Evolutionary conservation across 306 rosid genomes (phyloP), one percentile per base, ranked within the genome.

Genomic region (Vigna unguiculata): DNA sequence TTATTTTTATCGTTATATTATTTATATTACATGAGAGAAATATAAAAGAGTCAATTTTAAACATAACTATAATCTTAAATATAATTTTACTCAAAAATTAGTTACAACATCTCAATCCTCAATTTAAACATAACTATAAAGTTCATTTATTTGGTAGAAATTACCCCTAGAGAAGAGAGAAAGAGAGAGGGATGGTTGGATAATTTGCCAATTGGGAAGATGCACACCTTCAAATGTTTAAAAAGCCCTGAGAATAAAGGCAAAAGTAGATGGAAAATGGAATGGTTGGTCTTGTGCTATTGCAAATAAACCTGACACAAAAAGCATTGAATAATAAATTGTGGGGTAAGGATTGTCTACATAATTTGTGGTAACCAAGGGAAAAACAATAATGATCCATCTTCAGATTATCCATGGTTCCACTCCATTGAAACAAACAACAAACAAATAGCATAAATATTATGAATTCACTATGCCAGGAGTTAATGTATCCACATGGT

Each of bases 231-330:
- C 96, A 6, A 91, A 88, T 25, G 96, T 91, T 65, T 96, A 93
- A 86, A 93, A 93, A 72, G 98, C 96, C 75, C 92, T 87, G 30
- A 91, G 36, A 52, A 93, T 96, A 84, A 93, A 93, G 51, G 97
- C 88, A 83, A 93, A 88, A 51, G 97, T 90, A 48, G 98, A 89
- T 19, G 98, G 98, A 80, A 93, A 93, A 25, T 93, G 93, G 61
- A 93, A 91, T 20, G 97, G 98, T 48, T 91, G 96, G 81, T 93
- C 96, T 88, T 85, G 93, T 32, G 97, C 93, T 57, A 93, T 90
- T 51, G 97, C 92, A 72, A 91, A 93, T 77, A 93, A 87, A 84
- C 97, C 96, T 93, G 92, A 49, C 75, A 87, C 51, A 34, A 21
- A 47, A 19, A 19, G 55, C 55, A 71, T 61, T 62, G 48, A 20